These are phyloP conservation scores for Euphorbia lathyris DNA, from an alignment of 345 rosid genomes.

Conservation along the genomic window DNA sequence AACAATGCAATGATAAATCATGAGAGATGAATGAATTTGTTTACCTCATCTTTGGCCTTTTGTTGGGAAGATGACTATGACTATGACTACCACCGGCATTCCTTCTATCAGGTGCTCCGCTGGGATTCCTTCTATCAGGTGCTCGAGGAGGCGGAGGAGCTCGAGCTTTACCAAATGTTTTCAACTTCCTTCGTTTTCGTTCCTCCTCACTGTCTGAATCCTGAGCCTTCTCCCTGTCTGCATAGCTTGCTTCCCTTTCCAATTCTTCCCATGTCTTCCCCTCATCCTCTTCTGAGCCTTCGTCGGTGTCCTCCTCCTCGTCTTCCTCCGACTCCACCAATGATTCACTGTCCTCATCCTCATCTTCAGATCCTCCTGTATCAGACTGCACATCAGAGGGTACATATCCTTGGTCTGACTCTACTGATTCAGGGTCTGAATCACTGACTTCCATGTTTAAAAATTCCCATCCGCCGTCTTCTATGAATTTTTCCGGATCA, in stretches of 20 bases:
- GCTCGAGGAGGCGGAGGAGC: conserved; percentile 41
- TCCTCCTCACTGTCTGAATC: conserved; percentile 96
- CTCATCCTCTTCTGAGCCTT: conserved; percentile 78
- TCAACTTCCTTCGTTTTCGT: conserved; percentile 81
- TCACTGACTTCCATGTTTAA: conserved; percentile 81
- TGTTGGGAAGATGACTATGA: conserved; percentile 30
- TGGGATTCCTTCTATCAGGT: no score
- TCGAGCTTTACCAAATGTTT: conserved; percentile 69
- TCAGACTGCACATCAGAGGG: conserved; percentile 86
- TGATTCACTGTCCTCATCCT: conserved; percentile 71
- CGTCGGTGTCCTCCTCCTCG: conserved; percentile 68
- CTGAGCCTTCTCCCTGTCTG: conserved; percentile 81
- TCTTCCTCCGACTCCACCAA: conserved; percentile 86
- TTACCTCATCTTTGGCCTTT: conserved; percentile 33
- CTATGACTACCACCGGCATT: conserved; percentile 30
- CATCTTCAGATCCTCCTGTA: conserved; percentile 50
- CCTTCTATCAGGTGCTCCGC: conserved; percentile 21
- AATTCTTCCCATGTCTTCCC: conserved; percentile 98
- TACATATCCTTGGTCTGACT: conserved; percentile 81
- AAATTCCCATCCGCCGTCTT: conserved; percentile 94
- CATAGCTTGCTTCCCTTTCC: conserved; percentile 93
- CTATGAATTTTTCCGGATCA: conserved; percentile 82
- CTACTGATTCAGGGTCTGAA: conserved; percentile 78
- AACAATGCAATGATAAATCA: background rate
- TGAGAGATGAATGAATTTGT: background rate